Base-by-base conservation (phyloP, 2,329 filamentous ascomycete genomes). In the Phialophora macrospora region DNA sequence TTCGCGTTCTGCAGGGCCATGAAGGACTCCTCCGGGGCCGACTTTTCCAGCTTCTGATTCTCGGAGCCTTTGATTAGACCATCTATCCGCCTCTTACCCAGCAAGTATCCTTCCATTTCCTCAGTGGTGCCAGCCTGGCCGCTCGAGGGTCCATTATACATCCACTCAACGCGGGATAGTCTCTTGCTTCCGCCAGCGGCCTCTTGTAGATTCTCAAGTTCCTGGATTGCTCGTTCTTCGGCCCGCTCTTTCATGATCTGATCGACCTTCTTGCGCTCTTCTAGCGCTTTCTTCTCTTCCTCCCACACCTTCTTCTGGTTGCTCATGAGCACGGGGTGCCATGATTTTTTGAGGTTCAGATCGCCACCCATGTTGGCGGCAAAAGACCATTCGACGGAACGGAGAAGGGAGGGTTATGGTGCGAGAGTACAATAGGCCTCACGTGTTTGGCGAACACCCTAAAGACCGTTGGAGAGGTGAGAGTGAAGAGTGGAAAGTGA, bases 1-100 rank as follows among this genome's bases (percentile, higher is more conserved):
- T 92, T 92, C 28, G 89, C 89, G 72, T 88, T 87, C 67, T 89
- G 86, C 58, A 88, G 72, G 0, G 87, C 85, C 81, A 90, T 83
- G 67, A 85, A 84, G 76, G 74, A 87, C 80, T 89, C 87, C 68
- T 87, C 79, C 0, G 84, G 83, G 4, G 88, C 85, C 38, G 87
- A 83, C 77, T 96, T 97, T 77, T 92, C 89, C 64, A 97, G 79
- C 70, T 90, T 90, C 76, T 95, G 90, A 71, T 87, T 87, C 55
- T 96, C 92, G 46, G 89, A 89, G 56, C 90, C 91, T 76, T 95
- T 91, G 51, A 92, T 87, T 62, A 99, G 83, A 12, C 89, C 88
- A 80, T 98, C 94, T 76, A 99, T 94, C 65, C 93, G 86, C 65
- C 95, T 85, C 82, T 97, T 98, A 60, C 95, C 95, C 14, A 99